Base-by-base conservation (phyloP, 202 grass and related monocot species). In the Zizania palustris region DNA sequence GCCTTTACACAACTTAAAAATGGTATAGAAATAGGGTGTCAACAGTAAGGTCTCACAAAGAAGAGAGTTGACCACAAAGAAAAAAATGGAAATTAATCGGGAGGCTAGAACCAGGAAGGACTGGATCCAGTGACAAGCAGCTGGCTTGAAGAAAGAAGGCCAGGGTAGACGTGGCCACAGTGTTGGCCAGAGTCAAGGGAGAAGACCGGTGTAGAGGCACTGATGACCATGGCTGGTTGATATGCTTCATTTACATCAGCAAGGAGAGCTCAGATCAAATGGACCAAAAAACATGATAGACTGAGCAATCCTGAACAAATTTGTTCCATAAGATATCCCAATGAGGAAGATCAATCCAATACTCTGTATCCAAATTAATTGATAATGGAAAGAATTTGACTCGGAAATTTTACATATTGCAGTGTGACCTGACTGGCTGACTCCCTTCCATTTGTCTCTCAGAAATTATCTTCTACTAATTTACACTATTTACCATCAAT, bases 241-340 rank as follows among this genome's bases (percentile, higher is more conserved):
- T 45, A 56, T 79, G 38, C 40, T 71, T 42, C 67, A 28, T 69
- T 60, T 22, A 73, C 34, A 9, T 6, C 11, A 1, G 22, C 14
- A 51, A 43, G 60, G 42, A 34, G 60, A 59, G 69, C 60, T 65
- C 19, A 80, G 77, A 73, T 15, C 9, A 16, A 80, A 73, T 62
- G n/a, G 15, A 61, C 13, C 37, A 62, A 54, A 20, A 68, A 66
- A 51, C 9, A 73, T 60, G 20, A 16, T 37, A 44, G 36, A 37
- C 33, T 21, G 19, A 60, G 43, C 18, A 82, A 57, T 36, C 67
- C 63, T 86, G 11, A 60, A 39, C 28, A 35, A 60, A 67, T 59
- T 5, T 53, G 43, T 55, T 64, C 65, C 38, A 62, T 66, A 79
- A 59, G 44, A 63, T 63, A 12, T 41, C 49, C 42, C 36, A 60